Evolutionary conservation across 1,284 basidiomycete genomes (phyloP).

Genomic region (Ganoderma meredithae): DNA sequence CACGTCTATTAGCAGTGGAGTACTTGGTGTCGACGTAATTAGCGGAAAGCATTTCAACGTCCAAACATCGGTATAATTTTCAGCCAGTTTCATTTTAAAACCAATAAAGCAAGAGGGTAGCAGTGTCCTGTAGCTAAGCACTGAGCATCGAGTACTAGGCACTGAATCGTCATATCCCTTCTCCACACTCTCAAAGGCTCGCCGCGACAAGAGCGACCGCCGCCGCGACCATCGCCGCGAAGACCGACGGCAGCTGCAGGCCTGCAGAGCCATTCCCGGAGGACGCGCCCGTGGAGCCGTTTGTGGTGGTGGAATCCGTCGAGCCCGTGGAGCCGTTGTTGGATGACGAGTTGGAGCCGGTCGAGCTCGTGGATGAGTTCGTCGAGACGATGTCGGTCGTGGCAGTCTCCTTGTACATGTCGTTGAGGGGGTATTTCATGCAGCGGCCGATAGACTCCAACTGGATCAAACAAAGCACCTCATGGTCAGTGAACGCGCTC

Average conservation of each 20-base stretch:
- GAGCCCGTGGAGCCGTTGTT: constrained; percentile 17
- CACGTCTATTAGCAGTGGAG: constrained; percentile 4
- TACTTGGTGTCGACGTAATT: constrained; percentile 1
- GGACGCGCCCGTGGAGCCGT: not conserved
- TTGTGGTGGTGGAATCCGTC: not conserved
- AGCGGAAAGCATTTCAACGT: not conserved
- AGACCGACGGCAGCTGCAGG: constrained; percentile 15
- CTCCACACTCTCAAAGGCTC: constrained; percentile 14
- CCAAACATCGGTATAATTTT: not conserved
- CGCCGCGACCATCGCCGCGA: constrained; percentile 22
- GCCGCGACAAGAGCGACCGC: constrained; percentile 18
- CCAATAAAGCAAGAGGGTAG: not conserved
- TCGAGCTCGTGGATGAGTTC: constrained; percentile 43
- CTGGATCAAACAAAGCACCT: constrained; percentile 41
- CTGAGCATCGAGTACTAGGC: not conserved
- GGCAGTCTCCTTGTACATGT: constrained; percentile 73
- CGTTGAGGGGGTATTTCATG: constrained; percentile 55
- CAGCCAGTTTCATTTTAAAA: not conserved
- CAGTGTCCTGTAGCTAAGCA: not conserved
- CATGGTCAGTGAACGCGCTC: not conserved
- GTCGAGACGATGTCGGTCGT: constrained; percentile 50
- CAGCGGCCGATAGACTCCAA: constrained; percentile 74
- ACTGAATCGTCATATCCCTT: not conserved
- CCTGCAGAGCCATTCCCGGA: constrained; percentile 12
- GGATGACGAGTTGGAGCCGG: constrained; percentile 16